Conservation (phyloP, 768 basidiomycete genomes). For the Boletus reticulatus region DNA sequence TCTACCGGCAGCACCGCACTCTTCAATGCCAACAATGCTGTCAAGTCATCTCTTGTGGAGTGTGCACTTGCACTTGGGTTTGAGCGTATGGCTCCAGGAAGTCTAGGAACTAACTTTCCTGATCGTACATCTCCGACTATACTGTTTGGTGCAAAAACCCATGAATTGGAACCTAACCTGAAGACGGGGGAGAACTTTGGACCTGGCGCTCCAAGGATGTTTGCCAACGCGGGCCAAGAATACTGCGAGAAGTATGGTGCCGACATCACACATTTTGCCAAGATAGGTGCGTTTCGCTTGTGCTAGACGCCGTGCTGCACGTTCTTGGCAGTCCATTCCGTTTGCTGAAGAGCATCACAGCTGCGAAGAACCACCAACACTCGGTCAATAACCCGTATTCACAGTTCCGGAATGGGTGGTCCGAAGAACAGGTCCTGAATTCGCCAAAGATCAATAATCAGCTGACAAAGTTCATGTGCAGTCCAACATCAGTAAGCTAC, state of each 20-base stretch:
- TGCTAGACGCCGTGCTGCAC: background rate
- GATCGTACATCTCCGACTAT: conserved; percentile 47
- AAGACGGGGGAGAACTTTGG: conserved; percentile 59
- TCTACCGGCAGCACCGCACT: conserved; percentile 80
- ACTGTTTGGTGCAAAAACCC: conserved; percentile 42
- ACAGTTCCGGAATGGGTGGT: conserved; percentile 81
- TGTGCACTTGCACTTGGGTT: conserved; percentile 84
- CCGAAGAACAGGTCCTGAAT: conserved; percentile 62
- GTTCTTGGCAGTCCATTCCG: background rate
- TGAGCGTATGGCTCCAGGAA: conserved; percentile 80
- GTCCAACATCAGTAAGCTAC: conserved; percentile 66
- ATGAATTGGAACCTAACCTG: conserved; percentile 47
- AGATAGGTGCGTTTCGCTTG: conserved; percentile 55
- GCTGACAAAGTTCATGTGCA: conserved; percentile 84
- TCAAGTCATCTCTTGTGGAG: conserved; percentile 67
- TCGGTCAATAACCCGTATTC: conserved; percentile 83
- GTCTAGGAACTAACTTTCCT: conserved; percentile 63
- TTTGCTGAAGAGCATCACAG: conserved; percentile 34
- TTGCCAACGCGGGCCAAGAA: conserved; percentile 70
- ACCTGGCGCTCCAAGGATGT: conserved; percentile 69
- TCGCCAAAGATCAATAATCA: conserved; percentile 69
- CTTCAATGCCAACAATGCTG: conserved; percentile 66
- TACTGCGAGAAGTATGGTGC: conserved; percentile 77
- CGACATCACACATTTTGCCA: conserved; percentile 62
- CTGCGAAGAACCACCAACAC: conserved; percentile 83